Percentiles rank a stretch among this genome's conserved stretches.
These are phyloP conservation scores for Dothiorella sarmentorum DNA, from an alignment of 2,329 filamentous ascomycete species.

Conservation along the genomic window DNA sequence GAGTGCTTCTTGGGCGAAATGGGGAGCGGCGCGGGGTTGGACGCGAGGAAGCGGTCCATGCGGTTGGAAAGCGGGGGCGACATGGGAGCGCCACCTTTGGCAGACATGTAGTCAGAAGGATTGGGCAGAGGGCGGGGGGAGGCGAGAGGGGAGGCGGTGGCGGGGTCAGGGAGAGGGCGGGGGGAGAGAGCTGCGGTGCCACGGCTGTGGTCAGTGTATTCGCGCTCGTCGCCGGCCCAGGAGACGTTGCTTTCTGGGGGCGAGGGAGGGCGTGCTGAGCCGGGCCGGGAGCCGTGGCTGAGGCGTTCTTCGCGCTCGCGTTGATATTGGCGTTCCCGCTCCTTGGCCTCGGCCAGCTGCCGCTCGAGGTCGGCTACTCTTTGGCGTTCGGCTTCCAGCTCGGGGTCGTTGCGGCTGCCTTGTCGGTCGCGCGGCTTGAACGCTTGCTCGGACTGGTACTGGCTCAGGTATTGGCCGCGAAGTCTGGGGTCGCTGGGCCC, in stretches of 20 bases:
- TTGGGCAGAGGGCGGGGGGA: slow-evolving; percentile 32
- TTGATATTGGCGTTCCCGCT: slow-evolving; percentile 63
- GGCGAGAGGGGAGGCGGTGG: not conserved
- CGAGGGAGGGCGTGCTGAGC: slow-evolving; percentile 33
- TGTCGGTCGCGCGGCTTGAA: slow-evolving; percentile 34
- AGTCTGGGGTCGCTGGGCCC: slow-evolving; percentile 64
- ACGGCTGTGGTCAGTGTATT: slow-evolving; percentile 46
- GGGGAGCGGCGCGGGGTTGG: slow-evolving; percentile 51
- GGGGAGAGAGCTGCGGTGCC: slow-evolving; percentile 33
- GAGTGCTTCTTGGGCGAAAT: slow-evolving; percentile 51
- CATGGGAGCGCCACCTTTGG: slow-evolving; percentile 21
- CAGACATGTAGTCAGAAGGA: slow-evolving; percentile 25
- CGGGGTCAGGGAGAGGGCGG: slow-evolving; percentile 49
- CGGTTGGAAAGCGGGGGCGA: slow-evolving; percentile 41
- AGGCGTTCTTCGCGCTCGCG: slow-evolving; percentile 54
- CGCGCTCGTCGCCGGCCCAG: slow-evolving; percentile 63
- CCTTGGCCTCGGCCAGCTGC: slow-evolving; percentile 64
- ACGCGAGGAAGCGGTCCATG: slow-evolving; percentile 57
- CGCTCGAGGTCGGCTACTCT: slow-evolving; percentile 78
- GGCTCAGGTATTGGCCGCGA: slow-evolving; percentile 79
- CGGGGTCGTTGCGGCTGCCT: slow-evolving; percentile 39
- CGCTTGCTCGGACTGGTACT: slow-evolving; percentile 72
- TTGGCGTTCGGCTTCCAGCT: slow-evolving; percentile 56
- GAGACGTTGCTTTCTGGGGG: slow-evolving; percentile 55
- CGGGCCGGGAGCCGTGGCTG: not conserved